Base-by-base conservation (phyloP, 2,329 filamentous ascomycete species). In the Xylariaceae sp. region DNA sequence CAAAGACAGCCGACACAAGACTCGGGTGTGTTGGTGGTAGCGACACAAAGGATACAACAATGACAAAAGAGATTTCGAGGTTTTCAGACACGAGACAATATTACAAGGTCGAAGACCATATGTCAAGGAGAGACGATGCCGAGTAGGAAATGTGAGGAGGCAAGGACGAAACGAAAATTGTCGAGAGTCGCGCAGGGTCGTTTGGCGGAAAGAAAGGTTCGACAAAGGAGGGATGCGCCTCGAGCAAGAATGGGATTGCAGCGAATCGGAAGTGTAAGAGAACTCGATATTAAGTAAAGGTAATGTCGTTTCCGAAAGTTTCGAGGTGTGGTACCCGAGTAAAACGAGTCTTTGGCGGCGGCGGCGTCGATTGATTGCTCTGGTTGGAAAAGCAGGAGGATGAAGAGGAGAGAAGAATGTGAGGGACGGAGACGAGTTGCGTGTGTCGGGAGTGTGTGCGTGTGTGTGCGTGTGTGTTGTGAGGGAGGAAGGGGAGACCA, bases 171-270 rank as follows among this genome's bases (percentile, higher is more conserved):
- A 54, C 45, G 26, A 23, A 55, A 33, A 51, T 43, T 56, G 58
- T 53, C 49, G 34, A 53, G 53, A 61, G 54, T 67, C 65, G 67
- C 65, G 64, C 62, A 63, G 56, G 48, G 46, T 56, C 56, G 47
- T 57, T 64, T 64, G 62, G 60, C 57, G 52, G 58, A 43, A 61
- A 33, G 39, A 48, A 56, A 51, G 58, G 51, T 31, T 53, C 43
- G 62, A 63, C 50, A 58, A 56, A 53, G 55, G 53, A 62, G 62
- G 45, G 63, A 70, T 71, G 68, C 68, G 69, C 69, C 65, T 66
- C 62, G 64, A 57, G 56, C 46, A 49, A 49, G 54, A 67, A 62
- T 56, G 64, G 62, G 63, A 63, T 66, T 65, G 60, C 54, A 64
- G 59, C 49, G 62, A 45, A 55, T 61, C 58, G 62, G 53, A 51